Base-by-base conservation (phyloP, 2,329 filamentous ascomycete species). In the Colletotrichum limetticola region DNA sequence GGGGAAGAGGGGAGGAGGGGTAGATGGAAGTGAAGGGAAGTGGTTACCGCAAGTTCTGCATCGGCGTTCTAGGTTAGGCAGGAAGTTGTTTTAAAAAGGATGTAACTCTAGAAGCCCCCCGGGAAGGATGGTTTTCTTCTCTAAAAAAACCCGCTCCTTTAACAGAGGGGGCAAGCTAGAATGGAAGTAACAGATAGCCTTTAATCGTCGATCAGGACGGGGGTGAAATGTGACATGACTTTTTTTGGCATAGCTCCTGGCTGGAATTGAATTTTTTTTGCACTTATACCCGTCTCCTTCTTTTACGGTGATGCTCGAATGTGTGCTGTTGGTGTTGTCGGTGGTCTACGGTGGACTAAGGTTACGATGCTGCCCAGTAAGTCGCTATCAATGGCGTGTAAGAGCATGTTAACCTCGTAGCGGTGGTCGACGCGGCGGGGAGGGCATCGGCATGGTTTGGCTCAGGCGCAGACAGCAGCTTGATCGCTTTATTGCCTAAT, bases 41-140 rank as follows among this genome's bases (percentile, higher is more conserved):
- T 63, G 58, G 56, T 65, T 65, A 60, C 66, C 71, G 59, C 63
- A 72, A 49, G 78, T 79, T 79, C 82, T 79, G 80, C 81, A 81
- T 76, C 76, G 82, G 82, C 82, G 81, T 84, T 82, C 77, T 77
- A 76, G 78, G 79, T 77, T 79, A 76, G 77, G 79, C 76, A 78
- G 79, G 79, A 72, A 71, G 76, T 77, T 78, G 76, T 75, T 76
- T 77, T 75, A 77, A 76, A 77, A 77, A 77, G 77, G 78, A 79
- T 83, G 82, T 83, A 81, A 49, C 79, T 82, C 79, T 81, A 82
- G 77, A 80, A 78, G 77, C 79, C 79, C 71, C 62, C 32, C 53
- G 22, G 68, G 16, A 42, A 79, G 78, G 78, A 79, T 80, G 79
- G 79, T 81, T 68, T 22, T 12, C 7, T 77, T 75, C 77, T 42